A percentile compares a stretch with the other conserved stretches of the same genome.
phyloP scores from a whole-genome alignment of 1,284 basidiomycete genomes.

The Fomitopsis palustris region DNA sequence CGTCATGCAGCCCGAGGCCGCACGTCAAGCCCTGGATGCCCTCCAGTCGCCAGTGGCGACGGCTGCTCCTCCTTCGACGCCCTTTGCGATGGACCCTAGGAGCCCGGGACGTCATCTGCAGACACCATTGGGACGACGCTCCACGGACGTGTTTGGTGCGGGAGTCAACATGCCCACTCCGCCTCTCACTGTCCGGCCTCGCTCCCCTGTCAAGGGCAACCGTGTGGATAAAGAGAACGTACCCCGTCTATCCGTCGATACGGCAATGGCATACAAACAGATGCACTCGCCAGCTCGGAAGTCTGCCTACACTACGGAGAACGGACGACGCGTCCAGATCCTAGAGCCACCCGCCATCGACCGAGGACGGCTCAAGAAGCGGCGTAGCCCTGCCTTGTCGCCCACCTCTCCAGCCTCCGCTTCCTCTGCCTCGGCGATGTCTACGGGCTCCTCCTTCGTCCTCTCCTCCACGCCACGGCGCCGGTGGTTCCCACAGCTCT shows the following conservation, averaged over 20 bases:
- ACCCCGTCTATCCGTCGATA: slow-evolving; percentile 21
- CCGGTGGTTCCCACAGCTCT: slow-evolving; percentile 87
- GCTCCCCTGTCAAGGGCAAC: slow-evolving; percentile 13
- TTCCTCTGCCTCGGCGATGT: slow-evolving; percentile 26
- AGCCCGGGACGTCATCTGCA: slow-evolving; percentile 12
- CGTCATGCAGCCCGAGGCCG: slow-evolving; percentile 52
- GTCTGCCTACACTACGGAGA: slow-evolving; percentile 36
- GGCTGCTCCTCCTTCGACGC: slow-evolving; percentile 11
- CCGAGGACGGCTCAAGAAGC: slow-evolving; percentile 43
- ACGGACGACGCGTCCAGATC: slow-evolving; percentile 45
- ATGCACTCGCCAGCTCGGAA: slow-evolving; percentile 24
- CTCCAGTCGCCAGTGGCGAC: neutral
- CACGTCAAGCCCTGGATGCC: neutral
- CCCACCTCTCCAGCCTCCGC: slow-evolving; percentile 41
- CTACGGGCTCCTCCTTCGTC: slow-evolving; percentile 35
- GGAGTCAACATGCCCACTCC: slow-evolving; percentile 16
- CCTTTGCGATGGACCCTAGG: slow-evolving; percentile 6
- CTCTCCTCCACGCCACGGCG: slow-evolving; percentile 56
- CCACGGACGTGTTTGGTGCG: slow-evolving; percentile 5
- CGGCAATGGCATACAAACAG: slow-evolving; percentile 15
- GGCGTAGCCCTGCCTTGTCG: slow-evolving; percentile 27
- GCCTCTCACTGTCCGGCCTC: slow-evolving; percentile 31
- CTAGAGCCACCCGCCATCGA: slow-evolving; percentile 39
- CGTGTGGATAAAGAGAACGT: slow-evolving; percentile 30
- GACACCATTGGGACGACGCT: slow-evolving; percentile 7